Evolutionary conservation across 1,284 basidiomycete genomes (phyloP), one percentile per base, ranked within the genome.

Genomic region (Cryptococcus hybrid): DNA sequence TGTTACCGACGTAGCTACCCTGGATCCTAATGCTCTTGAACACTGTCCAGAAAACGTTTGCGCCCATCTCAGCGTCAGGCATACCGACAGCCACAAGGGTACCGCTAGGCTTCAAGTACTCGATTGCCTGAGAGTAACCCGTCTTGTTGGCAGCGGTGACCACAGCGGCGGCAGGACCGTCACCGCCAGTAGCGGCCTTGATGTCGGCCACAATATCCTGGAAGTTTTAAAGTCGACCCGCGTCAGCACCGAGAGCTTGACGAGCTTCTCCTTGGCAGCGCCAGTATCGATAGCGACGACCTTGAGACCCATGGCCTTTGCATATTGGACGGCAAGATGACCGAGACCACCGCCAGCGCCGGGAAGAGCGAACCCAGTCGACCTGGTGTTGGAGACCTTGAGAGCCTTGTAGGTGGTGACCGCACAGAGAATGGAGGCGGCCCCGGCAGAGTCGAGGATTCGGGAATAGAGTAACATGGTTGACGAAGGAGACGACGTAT

Each of bases 391-490:
- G 56, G 85, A 84, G 75, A 88, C 83, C 75, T 90, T 91, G 70
- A 94, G 80, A 0, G 90, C 92, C 67, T 89, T 88, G 77, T 92
- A 93, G 51, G 74, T 74, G 54, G 76, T 78, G 3, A 68, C 75
- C 88, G 89, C 88, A 67, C 90, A 93, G 18, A 92, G 84, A 61
- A 93, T 84, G 7, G 90, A 88, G 5, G 90, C 89, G 30, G 90
- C 90, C 18, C 83, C 84, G 18, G 83, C 82, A 62, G 87, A 85
- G 54, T 82, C 80, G 51, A 92, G 70, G 69, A 77, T 1, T 86
- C 83, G 9, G 90, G 90, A 67, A 92, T 90, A 13, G 85, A 2
- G 89, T 90, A 48, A 93, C 86, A 65, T 84, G 83, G 50, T 66
- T 66, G 40, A 75, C 71, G 62, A 62, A 79, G 13, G 84, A 60